Evolutionary conservation across 352 stramenopile genomes (phyloP).

Genomic region (Phytopythium cucurbitacearum): DNA sequence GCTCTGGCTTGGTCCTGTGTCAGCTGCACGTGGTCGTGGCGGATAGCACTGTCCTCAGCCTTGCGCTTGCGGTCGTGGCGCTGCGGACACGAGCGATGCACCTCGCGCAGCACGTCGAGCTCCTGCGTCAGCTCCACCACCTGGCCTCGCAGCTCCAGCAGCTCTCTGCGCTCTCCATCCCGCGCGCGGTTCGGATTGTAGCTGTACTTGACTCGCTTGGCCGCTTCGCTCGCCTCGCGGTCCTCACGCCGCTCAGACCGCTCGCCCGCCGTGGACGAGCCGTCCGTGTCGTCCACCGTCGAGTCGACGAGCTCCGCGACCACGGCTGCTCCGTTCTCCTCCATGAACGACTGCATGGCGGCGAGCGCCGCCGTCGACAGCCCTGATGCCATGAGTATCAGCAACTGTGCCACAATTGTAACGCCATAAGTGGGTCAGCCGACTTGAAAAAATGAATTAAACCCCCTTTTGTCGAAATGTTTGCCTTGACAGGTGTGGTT

Average conservation of each 20-base stretch:
- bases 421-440: too few relatives aligned
- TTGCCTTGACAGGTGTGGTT: too few relatives aligned
- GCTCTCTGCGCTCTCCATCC: conserved; percentile 32
- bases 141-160: conserved; percentile 34
- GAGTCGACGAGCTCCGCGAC: neutral
- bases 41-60: neutral
- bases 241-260: neutral
- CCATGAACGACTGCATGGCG: conserved; percentile 4
- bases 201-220: conserved; percentile 7
- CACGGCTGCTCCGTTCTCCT: neutral
- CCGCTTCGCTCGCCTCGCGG: neutral
- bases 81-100: neutral
- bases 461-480: too few relatives aligned
- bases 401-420: too few relatives aligned
- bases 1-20: conserved; percentile 4
- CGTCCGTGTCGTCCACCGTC: neutral
- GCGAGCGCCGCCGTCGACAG: neutral
- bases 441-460: too few relatives aligned
- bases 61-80: neutral
- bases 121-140: conserved; percentile 32
- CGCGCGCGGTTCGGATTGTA: conserved; percentile 34
- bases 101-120: conserved; percentile 18
- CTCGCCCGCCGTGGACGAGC: neutral
- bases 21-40: neutral
- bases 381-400: too few relatives aligned